These are phyloP conservation scores for Globisporangium yorkense DNA, from an alignment of 352 stramenopile genomes.

Conservation along the genomic window DNA sequence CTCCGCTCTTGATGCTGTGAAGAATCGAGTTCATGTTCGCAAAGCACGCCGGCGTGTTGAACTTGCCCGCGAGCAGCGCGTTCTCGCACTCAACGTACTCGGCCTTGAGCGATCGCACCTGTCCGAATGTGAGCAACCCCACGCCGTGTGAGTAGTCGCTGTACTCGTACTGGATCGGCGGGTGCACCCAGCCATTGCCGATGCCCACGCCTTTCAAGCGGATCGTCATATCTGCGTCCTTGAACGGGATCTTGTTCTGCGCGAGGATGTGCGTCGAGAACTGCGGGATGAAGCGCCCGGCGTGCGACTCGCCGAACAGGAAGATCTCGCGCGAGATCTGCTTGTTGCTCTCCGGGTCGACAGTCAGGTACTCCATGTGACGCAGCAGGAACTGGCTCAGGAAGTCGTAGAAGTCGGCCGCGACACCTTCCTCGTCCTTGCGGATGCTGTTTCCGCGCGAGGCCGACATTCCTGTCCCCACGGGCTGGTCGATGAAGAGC, in stretches of 20 bases:
- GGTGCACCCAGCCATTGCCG: constrained; percentile 97
- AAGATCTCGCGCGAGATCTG: constrained; percentile 80
- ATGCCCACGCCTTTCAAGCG: constrained; percentile 89
- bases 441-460: constrained; percentile 51
- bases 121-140: constrained; percentile 85
- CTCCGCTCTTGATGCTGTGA: constrained; percentile 37
- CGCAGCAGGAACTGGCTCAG: constrained; percentile 90
- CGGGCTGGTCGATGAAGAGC: constrained; percentile 81
- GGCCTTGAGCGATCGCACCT: constrained; percentile 58
- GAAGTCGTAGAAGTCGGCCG: constrained; percentile 92
- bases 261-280: constrained; percentile 93
- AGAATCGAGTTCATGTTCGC: constrained; percentile 90
- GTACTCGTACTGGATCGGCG: constrained; percentile 94
- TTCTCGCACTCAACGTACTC: constrained; percentile 66
- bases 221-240: constrained; percentile 32
- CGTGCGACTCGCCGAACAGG: constrained; percentile 96
- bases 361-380: constrained; percentile 67
- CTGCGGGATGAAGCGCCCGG: constrained; percentile 95
- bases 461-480: constrained; percentile 75
- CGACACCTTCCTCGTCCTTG: constrained; percentile 35
- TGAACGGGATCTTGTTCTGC: constrained; percentile 53
- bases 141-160: constrained; percentile 91
- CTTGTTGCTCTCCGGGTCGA: constrained; percentile 25
- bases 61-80: constrained; percentile 70
- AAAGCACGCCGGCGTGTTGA: constrained; percentile 79